Base-by-base conservation (phyloP, 2,329 filamentous ascomycete genomes). In the Chlorencoelia australis region DNA sequence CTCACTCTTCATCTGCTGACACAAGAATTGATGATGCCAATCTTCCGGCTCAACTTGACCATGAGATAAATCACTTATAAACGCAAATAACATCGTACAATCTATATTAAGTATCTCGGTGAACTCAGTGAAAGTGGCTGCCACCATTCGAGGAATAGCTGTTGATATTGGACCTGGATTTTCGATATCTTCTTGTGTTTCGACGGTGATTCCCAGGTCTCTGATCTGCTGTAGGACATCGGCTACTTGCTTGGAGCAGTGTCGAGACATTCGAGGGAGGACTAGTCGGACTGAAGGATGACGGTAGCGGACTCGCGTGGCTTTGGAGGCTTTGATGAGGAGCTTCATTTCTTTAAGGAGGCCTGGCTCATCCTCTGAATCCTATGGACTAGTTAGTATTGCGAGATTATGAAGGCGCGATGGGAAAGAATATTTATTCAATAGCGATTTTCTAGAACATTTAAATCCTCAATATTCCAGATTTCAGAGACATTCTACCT, bases 41-140 rank as follows among this genome's bases (percentile, higher is more conserved):
- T 57, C 49, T 37, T 51, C 37, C 6, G 43, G 37, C 20, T 53
- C 49, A 10, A 57, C 52, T 15, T 43, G 42, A 5, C 49, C 59
- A 52, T 56, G 48, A 21, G 59, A 56, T 20, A 83, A 39, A 48
- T 84, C 79, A 3, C 76, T 82, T 3, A 79, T 71, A 13, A 82
- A 62, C 4, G 78, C 79, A 5, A 84, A 67, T 2, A 84, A 65
- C 37, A 83, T 68, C 0, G 79, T 83, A 51, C 69, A 74, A 52
- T 75, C 72, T 36, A 75, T 63, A 46, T 75, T 75, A 13, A 75
- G 49, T 0, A 58, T 63, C 2, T 60, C 44, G 1, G 66, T 61
- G 19, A 68, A 56, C 4, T 47, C 46, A 3, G 57, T 49, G 5
- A 58, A 61, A 6, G 54, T 53, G 42, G 65, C 58, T 20, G 60